Conservation (phyloP, 306 rosid genomes). For the Pueraria montana region DNA sequence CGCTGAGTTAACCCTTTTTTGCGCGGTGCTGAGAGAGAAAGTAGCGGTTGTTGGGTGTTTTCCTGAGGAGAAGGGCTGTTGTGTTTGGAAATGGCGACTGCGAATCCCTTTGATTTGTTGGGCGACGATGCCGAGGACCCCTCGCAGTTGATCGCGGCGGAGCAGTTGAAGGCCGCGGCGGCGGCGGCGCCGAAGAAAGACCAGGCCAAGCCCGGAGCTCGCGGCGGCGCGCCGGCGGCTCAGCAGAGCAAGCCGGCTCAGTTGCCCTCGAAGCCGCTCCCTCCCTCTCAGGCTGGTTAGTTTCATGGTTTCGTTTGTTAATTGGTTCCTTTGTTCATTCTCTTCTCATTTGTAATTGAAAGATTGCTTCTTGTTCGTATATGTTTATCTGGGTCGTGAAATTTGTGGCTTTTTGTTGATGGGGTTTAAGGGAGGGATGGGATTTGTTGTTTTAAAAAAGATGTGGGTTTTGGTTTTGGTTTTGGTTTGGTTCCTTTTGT, state of each 20-base stretch:
- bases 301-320: background rate
- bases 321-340: background rate
- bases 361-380: background rate
- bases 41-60: background rate
- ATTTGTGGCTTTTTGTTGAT: background rate
- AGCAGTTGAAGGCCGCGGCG: conserved; percentile 58
- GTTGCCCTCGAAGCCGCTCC: conserved; percentile 86
- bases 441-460: background rate
- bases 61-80: background rate
- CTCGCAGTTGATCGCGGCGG: conserved; percentile 70
- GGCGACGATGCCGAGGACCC: conserved; percentile 96
- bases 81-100: conserved; percentile 69
- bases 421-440: background rate
- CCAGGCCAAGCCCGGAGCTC: conserved; percentile 53
- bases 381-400: background rate
- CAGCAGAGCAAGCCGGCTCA: conserved; percentile 65
- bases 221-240: conserved; percentile 18
- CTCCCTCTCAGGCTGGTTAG: conserved; percentile 93
- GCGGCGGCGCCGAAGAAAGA: conserved; percentile 55
- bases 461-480: background rate
- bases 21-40: rapidly evolving
- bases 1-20: background rate
- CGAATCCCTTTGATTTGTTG: conserved; percentile 91
- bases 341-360: background rate
- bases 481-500: background rate